A percentile compares a stretch with the other conserved stretches of the same genome.
phyloP scores from a whole-genome alignment of 768 basidiomycete genomes.

The Tremella mesenterica region DNA sequence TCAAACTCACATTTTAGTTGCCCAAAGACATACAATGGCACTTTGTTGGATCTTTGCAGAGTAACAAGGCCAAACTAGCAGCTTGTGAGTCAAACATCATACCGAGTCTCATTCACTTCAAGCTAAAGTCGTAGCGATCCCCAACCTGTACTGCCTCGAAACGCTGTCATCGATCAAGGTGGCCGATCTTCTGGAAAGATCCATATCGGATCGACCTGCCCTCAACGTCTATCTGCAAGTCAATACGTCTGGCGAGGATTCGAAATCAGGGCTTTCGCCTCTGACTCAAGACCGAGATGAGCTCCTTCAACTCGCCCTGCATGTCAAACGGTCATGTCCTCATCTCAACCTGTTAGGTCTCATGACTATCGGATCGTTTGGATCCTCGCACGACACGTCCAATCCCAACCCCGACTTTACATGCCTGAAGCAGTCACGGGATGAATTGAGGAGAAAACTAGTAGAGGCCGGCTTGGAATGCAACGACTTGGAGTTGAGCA shows the following conservation, averaged over 20 bases:
- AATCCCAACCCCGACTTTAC: constrained; percentile 67
- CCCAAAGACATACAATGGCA: constrained; percentile 87
- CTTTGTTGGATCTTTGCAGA: constrained; percentile 88
- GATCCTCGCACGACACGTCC: constrained; percentile 55
- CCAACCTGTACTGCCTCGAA: constrained; percentile 79
- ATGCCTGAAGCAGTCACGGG: constrained; percentile 57
- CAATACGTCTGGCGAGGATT: constrained; percentile 88
- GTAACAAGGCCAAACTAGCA: constrained; percentile 84
- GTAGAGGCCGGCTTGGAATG: constrained; percentile 13
- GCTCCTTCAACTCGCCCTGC: constrained; percentile 61
- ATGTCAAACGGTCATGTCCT: constrained; percentile 66
- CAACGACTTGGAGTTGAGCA: constrained; percentile 48
- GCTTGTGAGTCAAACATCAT: constrained; percentile 53
- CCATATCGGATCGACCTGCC: constrained; percentile 54
- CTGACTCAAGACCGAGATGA: constrained; percentile 40
- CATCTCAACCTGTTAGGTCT: constrained; percentile 68
- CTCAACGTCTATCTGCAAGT: constrained; percentile 83
- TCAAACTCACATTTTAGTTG: constrained; percentile 51
- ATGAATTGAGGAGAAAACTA: constrained; percentile 47
- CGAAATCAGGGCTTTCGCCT: constrained; percentile 75
- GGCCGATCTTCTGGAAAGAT: constrained; percentile 69
- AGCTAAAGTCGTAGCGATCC: constrained; percentile 54
- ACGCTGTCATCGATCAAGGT: constrained; percentile 74
- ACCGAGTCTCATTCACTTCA: not conserved
- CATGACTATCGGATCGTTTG: constrained; percentile 91